Evolutionary conservation across 768 basidiomycete genomes (phyloP).

Genomic region (Lactifluus rugatus): DNA sequence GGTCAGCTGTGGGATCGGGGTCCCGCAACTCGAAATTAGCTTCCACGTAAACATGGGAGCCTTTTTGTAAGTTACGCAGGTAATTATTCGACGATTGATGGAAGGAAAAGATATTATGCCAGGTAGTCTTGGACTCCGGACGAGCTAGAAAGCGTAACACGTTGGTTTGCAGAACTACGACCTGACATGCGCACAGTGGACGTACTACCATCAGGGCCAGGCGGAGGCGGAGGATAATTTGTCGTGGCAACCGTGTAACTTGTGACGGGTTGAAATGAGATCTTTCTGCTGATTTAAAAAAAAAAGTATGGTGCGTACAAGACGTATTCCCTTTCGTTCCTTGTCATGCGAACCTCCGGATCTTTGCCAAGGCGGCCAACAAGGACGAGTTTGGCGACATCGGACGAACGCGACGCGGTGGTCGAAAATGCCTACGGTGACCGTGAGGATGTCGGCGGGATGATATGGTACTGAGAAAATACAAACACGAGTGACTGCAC

Average conservation of each 20-base stretch:
- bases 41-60: constrained; percentile 72
- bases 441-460: not conserved
- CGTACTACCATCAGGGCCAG: constrained; percentile 53
- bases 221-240: constrained; percentile 48
- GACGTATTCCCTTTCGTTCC: constrained; percentile 69
- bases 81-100: constrained; percentile 48
- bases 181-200: constrained; percentile 1
- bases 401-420: constrained; percentile 40
- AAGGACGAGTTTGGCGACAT: constrained; percentile 69
- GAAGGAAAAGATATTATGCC: constrained; percentile 74
- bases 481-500: constrained; percentile 35
- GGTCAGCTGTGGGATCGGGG: constrained; percentile 55
- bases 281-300: not conserved
- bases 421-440: constrained; percentile 53
- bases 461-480: constrained; percentile 9
- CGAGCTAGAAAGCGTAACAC: constrained; percentile 38
- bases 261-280: not conserved
- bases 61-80: constrained; percentile 56
- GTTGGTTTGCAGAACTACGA: not conserved
- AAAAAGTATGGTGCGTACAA: constrained; percentile 41
- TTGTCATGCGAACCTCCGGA: constrained; percentile 60
- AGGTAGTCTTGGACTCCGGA: constrained; percentile 45
- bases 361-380: constrained; percentile 64
- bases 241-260: constrained; percentile 75
- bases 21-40: constrained; percentile 69